phyloP scores from a whole-genome alignment of 208 protist genomes.

The Acanthamoeba lugdunensis region DNA sequence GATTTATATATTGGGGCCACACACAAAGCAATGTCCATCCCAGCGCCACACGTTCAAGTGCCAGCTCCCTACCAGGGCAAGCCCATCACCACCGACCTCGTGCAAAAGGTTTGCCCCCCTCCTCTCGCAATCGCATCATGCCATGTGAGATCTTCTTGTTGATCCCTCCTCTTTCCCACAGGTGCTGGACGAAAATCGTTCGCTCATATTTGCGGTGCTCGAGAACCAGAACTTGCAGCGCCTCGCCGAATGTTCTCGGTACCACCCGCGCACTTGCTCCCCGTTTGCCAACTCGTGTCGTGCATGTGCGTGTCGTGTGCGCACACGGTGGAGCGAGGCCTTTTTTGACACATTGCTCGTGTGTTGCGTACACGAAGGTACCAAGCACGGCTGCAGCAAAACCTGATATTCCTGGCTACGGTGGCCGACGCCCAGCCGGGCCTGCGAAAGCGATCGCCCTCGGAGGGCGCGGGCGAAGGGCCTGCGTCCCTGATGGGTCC shows the following conservation, averaged over 20 bases:
- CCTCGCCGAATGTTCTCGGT: slow-evolving; percentile 5
- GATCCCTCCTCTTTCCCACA: neutral
- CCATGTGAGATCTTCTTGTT: neutral
- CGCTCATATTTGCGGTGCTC: slow-evolving; percentile 49
- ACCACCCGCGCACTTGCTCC: neutral
- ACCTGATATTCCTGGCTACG: slow-evolving; percentile 66
- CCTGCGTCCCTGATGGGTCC: neutral
- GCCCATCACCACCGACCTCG: slow-evolving; percentile 52
- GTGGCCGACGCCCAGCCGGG: slow-evolving; percentile 45
- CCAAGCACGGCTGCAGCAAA: slow-evolving; percentile 51
- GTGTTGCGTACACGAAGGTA: slow-evolving; percentile 37
- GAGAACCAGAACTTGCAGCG: slow-evolving; percentile 49
- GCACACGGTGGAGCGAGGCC: too few species aligned
- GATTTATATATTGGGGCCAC: neutral
- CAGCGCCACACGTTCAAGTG: neutral
- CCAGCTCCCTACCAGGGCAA: slow-evolving; percentile 26
- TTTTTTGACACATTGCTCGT: too few species aligned
- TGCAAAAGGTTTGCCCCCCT: slow-evolving; percentile 8
- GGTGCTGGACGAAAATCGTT: slow-evolving; percentile 51
- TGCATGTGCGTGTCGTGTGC: neutral
- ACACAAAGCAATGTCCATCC: neutral
- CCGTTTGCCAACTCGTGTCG: neutral
- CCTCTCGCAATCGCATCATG: too few species aligned
- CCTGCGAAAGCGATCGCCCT: neutral
- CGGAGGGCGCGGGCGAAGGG: neutral